Evolutionary conservation across 169 alveolate genomes (phyloP).

Genomic region (Plasmodium gallinaceum): DNA sequence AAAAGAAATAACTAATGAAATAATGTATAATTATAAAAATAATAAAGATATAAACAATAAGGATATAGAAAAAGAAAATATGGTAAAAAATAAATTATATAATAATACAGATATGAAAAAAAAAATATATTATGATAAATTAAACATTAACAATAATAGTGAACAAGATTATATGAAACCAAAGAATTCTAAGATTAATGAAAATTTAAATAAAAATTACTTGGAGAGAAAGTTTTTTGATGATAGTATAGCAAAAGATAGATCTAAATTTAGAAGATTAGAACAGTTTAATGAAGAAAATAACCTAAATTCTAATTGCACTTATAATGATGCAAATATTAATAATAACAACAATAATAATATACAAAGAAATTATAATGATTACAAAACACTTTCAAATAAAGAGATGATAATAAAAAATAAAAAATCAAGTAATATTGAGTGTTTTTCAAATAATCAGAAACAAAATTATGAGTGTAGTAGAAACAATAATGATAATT

Average conservation of each 20-base stretch:
- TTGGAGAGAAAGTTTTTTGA: constrained; percentile 26
- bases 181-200: constrained; percentile 15
- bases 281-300: constrained; percentile 44
- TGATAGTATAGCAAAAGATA: constrained; percentile 32
- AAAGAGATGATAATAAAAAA: constrained; percentile 22
- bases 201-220: constrained; percentile 33
- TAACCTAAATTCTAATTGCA: constrained; percentile 3
- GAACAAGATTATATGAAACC: constrained; percentile 42
- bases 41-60: constrained; percentile 25
- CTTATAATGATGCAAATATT: constrained; percentile 26
- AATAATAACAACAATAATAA: not conserved
- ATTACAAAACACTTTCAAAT: not conserved
- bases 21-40: constrained; percentile 28
- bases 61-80: constrained; percentile 30
- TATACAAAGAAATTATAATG: constrained; percentile 2
- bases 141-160: constrained; percentile 22
- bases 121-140: constrained; percentile 50
- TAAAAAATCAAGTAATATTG: not conserved
- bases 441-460: constrained; percentile 7
- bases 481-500: constrained; percentile 21
- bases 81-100: constrained; percentile 30
- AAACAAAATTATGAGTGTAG: constrained; percentile 1
- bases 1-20: constrained; percentile 34
- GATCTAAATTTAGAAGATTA: constrained; percentile 42
- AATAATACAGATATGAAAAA: constrained; percentile 47